Conservation (phyloP, 2,329 filamentous ascomycete species). For the Ophiocordyceps australis region DNA sequence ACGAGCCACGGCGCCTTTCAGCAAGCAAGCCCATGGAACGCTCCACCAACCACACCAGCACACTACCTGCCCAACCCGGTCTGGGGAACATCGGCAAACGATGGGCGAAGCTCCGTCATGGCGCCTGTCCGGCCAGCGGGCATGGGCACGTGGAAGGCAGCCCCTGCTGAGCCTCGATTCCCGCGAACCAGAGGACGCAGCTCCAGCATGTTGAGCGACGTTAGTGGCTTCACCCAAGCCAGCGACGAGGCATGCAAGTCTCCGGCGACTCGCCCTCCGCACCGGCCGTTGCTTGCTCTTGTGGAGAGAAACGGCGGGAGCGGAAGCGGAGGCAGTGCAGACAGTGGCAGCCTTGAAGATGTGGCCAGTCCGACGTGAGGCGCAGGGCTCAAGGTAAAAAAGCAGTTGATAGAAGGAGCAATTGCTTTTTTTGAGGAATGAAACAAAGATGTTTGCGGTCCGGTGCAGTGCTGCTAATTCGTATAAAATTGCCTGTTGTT, state of each 20-base stretch:
- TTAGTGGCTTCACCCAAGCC: constrained; percentile 48
- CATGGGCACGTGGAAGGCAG: constrained; percentile 16
- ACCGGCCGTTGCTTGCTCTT: constrained; percentile 1
- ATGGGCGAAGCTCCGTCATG: constrained; percentile 12
- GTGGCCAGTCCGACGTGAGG: constrained; percentile 28
- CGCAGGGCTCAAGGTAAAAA: too few relatives aligned
- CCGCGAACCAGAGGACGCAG: constrained; percentile 35
- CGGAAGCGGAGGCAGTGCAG: constrained; percentile 22
- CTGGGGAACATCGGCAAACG: constrained; percentile 16
- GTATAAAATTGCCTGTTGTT: too few relatives aligned
- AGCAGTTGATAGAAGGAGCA: constrained; percentile 1
- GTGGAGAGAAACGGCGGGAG: constrained; percentile 7
- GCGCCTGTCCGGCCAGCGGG: constrained; percentile 11
- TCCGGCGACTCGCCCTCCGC: constrained; percentile 3
- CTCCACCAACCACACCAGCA: constrained; percentile 13
- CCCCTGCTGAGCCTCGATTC: constrained; percentile 14
- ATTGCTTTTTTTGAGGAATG: constrained; percentile 1
- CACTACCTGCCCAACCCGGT: constrained; percentile 15
- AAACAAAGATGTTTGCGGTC: too few relatives aligned
- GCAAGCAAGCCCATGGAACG: constrained; percentile 14
- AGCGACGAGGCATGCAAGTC: constrained; percentile 28
- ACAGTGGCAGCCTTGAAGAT: constrained; percentile 28
- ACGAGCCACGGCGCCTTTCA: constrained; percentile 5
- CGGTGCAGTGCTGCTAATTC: too few relatives aligned
- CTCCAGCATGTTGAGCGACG: constrained; percentile 48